Conservation (phyloP, 106 monocot species). For the Platanthera zijinensis region DNA sequence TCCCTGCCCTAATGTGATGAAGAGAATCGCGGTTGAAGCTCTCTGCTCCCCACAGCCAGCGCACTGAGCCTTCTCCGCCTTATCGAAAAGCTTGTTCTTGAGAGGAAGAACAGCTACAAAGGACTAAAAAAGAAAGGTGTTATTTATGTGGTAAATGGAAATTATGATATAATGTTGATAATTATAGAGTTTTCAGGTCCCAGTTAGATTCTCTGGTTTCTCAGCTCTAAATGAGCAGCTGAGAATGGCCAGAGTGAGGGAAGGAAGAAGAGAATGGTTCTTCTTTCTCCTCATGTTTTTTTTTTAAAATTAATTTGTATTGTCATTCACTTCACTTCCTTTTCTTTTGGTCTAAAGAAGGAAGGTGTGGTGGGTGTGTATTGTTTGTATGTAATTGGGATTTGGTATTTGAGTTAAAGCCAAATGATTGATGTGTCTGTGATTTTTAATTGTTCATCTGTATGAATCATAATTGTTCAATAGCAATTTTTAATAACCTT, state of each 20-base stretch:
- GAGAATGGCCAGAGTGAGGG: background rate
- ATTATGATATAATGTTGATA: background rate
- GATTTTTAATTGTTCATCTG: background rate
- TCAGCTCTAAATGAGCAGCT: constrained; percentile 4
- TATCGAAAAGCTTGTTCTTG: constrained; percentile 1
- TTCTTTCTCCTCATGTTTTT: background rate
- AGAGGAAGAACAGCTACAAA: background rate
- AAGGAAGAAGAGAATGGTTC: constrained; percentile 6
- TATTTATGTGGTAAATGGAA: no score
- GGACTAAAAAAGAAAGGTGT: background rate
- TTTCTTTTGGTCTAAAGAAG: constrained; percentile 7
- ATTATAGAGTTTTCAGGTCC: background rate
- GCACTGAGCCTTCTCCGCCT: background rate
- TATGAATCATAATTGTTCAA: background rate
- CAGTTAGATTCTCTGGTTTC: constrained; percentile 1
- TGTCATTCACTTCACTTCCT: background rate
- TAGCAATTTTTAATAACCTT: no score
- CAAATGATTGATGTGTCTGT: background rate
- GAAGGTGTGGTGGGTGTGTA: background rate
- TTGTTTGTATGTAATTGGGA: constrained; percentile 4
- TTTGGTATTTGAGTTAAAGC: background rate
- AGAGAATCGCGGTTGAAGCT: constrained; percentile 84
- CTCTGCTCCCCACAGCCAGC: constrained; percentile 28
- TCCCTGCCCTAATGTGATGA: constrained; percentile 85
- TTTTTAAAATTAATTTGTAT: background rate